Base-by-base conservation (phyloP, 805 yeast genomes). In the Priceomyces castillae region DNA sequence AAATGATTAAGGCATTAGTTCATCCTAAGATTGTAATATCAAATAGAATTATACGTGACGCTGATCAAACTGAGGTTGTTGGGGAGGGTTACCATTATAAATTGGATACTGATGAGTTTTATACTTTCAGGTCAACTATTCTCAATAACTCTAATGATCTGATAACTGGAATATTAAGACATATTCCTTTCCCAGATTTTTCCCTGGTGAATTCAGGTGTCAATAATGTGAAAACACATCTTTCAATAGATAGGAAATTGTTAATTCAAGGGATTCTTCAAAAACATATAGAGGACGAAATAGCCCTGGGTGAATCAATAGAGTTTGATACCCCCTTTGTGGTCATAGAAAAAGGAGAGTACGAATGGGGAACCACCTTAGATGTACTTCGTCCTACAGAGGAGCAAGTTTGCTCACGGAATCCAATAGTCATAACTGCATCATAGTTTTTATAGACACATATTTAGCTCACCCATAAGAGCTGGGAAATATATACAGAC, bases 221-320 rank as follows among this genome's bases (percentile, higher is more conserved):
- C 35, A 42, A 31, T 14, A 47, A 48, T 52, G 4, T 41, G 50
- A 53, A 19, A 58, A 60, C 28, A 52, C 74, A 11, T 59, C 73
- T 17, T 20, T 46, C 62, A 3, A 57, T 65, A 23, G 90, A 83
- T 35, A 74, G 81, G 42, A 76, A 77, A 42, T 67, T 90, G 2
- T 58, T 90, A 10, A 78, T 73, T 58, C 86, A 87, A 53, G 98
- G 98, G 1, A 73, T 78, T 2, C 62, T 86, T 20, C 95, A 87
- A 52, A 71, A 67, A 20, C 76, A 77, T 18, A 57, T 82, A 4
- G 67, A 74, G 0, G 43, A 50, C 5, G 52, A 62, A 0, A 51
- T 83, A 1, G 53, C 52, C 1, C 73, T 84, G 0, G 76, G 77
- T 1, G 73, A 65, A 19, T 53, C 67, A 0, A 41, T 65, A 3